These are phyloP conservation scores for Epichloe sibirici DNA, from an alignment of 2,329 filamentous ascomycete species.

Conservation along the genomic window DNA sequence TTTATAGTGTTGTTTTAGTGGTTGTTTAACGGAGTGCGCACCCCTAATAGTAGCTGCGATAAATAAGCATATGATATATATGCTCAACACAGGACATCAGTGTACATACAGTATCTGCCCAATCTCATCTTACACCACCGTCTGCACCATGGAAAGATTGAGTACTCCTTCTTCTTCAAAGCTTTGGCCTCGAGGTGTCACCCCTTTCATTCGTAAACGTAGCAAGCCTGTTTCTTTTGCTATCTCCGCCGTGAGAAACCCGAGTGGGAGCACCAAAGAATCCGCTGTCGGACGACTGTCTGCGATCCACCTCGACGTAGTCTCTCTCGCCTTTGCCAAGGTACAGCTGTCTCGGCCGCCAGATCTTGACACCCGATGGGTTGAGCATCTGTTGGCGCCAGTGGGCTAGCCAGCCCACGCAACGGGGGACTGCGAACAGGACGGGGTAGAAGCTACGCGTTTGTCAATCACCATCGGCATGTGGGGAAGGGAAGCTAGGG, in stretches of 20 bases:
- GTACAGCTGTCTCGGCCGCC: slow-evolving; percentile 36
- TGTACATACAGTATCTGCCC: too few species aligned
- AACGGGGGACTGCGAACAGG: slow-evolving; percentile 36
- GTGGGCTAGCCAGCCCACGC: slow-evolving; percentile 39
- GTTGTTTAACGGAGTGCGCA: too few species aligned
- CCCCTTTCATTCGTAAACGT: slow-evolving; percentile 27
- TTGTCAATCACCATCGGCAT: too few species aligned
- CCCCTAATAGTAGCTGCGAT: too few species aligned
- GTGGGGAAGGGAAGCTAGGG: neutral
- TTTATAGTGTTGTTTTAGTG: too few species aligned
- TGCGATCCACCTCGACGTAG: slow-evolving; percentile 27
- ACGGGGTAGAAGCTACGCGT: slow-evolving; percentile 32
- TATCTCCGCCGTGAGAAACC: slow-evolving; percentile 29
- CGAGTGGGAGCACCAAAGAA: slow-evolving; percentile 24
- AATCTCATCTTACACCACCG: too few species aligned
- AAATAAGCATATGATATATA: too few species aligned
- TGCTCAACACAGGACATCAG: too few species aligned
- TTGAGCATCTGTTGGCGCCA: slow-evolving; percentile 39
- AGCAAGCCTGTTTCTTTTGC: slow-evolving; percentile 28
- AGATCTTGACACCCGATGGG: slow-evolving; percentile 35
- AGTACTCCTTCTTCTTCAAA: neutral
- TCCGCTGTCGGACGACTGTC: slow-evolving; percentile 17
- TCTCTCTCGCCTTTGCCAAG: slow-evolving; percentile 30
- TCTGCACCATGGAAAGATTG: too few species aligned
- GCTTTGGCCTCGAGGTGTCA: slow-evolving; percentile 14